Conservation (phyloP, 331 rosid genomes). For the Malus hybrid region DNA sequence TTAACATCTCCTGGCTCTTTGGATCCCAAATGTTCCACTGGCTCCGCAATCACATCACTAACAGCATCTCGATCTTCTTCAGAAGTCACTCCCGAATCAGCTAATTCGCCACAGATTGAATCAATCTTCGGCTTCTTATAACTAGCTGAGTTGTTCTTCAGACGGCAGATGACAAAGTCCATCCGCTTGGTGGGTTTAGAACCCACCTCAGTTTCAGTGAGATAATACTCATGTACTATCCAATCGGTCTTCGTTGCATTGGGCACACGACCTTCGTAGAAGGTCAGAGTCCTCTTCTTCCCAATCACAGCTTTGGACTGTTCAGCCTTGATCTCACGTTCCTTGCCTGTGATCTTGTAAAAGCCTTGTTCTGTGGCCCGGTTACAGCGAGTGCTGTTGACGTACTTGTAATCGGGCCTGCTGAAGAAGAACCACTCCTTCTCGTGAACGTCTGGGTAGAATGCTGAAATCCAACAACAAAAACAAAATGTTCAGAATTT, state of each 20-base stretch:
- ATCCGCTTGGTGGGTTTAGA: neutral
- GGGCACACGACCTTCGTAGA: constrained; percentile 21
- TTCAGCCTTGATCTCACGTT: constrained; percentile 1
- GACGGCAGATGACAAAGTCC: constrained; percentile 4
- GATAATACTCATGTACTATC: constrained; percentile 50
- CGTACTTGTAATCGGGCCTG: constrained; percentile 24
- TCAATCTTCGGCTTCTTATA: neutral
- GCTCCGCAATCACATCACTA: neutral
- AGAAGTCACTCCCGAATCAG: neutral
- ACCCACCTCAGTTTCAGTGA: neutral
- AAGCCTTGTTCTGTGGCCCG: constrained; percentile 39
- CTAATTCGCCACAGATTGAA: neutral
- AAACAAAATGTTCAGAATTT: neutral
- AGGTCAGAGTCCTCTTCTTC: constrained; percentile 46
- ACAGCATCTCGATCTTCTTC: neutral
- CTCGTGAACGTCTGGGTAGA: neutral
- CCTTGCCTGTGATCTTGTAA: constrained; percentile 53
- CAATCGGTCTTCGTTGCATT: constrained; percentile 21
- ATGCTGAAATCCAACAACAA: neutral
- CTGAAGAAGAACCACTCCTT: constrained; percentile 40
- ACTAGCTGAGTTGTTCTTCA: neutral
- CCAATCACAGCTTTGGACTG: constrained; percentile 36
- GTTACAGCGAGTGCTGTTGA: constrained; percentile 21
- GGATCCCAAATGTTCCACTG: neutral
- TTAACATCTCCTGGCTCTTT: neutral